Evolutionary conservation across 202 grass and related monocot species (phyloP), one percentile per base, ranked within the genome.

Genomic region (Panicum hallii): DNA sequence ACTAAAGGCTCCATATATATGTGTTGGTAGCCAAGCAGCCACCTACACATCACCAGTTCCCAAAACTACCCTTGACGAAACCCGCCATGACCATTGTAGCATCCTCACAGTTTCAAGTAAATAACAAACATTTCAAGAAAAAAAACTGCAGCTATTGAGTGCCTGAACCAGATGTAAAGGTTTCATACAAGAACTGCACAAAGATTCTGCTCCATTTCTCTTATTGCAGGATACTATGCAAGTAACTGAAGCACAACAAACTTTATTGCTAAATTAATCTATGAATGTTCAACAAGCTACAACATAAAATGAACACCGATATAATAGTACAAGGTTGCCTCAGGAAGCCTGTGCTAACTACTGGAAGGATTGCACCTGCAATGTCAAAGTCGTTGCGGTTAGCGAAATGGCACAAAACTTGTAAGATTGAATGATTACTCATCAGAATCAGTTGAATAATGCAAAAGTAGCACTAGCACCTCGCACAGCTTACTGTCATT

Each of bases 271-370:
- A 20, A 78, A 40, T 23, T 62, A 77, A 50, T 10, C 2, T 54
- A 76, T 65, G 15, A 80, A 86, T 74, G 77, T 65, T 71, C 20
- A 55, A 55, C 36, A 38, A 13, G 57, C 45, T 79, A 86, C 11
- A 79, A 41, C 9, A 63, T 20, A 71, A 71, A 85, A 63, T 30
- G 63, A 62, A 50, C 40, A 42, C 63, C 68, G 38, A 85, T 42
- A 14, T 55, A 53, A 61, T 15, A 45, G 7, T 80, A 86, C 46
- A 66, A 9, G 6, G 42, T 9, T 15, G 5, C 34, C 75, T 9
- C 45, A 26, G 44, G 10, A 17, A 86, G 70, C 74, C 54, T 55
- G 15, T 44, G 45, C 38, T 54, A 63, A 63, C 30, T 63, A 82
- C 38, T 44, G 38, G 40, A 70, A 14, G 6, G 50, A 58, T 46